phyloP scores from a whole-genome alignment of 306 rosid species.

The Betula pendula region DNA sequence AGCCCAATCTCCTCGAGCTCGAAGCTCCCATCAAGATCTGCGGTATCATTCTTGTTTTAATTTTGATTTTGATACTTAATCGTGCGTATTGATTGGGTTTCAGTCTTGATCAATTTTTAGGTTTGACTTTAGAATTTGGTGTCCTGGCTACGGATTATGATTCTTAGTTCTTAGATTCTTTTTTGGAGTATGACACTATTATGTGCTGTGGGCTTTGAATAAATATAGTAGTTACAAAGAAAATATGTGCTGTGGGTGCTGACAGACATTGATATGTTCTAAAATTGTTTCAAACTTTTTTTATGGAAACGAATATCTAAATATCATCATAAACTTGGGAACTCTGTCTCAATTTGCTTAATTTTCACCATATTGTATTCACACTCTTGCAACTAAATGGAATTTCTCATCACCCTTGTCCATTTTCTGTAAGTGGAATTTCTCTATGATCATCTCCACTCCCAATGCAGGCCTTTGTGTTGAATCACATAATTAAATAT shows the following conservation, averaged over 20 bases:
- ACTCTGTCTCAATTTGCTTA: neutral
- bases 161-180: neutral
- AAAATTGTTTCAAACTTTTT: neutral
- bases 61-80: neutral
- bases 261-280: neutral
- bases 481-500: too few relatives aligned
- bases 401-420: too few relatives aligned
- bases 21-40: slow-evolving; percentile 88
- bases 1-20: slow-evolving; percentile 82
- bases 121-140: slow-evolving; percentile 11
- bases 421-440: too few relatives aligned
- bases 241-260: neutral
- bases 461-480: too few relatives aligned
- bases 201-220: neutral
- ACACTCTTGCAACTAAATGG: neutral
- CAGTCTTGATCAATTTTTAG: slow-evolving; percentile 13
- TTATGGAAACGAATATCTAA: neutral
- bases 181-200: neutral
- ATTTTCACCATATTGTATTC: neutral
- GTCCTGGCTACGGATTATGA: neutral
- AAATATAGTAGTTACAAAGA: neutral
- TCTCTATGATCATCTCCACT: too few relatives aligned
- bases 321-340: neutral
- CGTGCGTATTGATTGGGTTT: slow-evolving; percentile 13
- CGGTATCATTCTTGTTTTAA: slow-evolving; percentile 45